Percentiles rank a stretch among this genome's conserved stretches.
Conservation (phyloP, 164 flowering plant species). For the Liquidambar formosana region DNA sequence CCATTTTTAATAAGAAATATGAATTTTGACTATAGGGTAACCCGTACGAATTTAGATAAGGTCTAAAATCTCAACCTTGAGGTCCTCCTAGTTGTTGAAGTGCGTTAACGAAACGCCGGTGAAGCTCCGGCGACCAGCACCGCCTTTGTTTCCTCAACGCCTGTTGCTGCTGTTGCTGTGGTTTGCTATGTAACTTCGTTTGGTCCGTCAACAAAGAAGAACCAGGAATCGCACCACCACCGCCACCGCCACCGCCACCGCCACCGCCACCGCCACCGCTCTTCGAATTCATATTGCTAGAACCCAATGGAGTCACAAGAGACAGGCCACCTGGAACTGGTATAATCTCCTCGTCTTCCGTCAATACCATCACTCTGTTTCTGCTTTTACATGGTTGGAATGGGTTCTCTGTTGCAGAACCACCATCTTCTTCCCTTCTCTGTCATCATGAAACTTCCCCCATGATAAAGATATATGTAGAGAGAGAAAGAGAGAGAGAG, state of each 20-base stretch:
- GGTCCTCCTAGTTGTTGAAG: constrained; percentile 85
- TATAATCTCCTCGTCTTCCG: constrained; percentile 8
- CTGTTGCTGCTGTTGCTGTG: constrained; percentile 13
- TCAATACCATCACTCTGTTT: not conserved
- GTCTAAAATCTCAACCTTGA: constrained; percentile 46
- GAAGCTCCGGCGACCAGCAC: constrained; percentile 90
- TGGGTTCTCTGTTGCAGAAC: constrained; percentile 18
- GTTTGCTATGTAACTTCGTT: not conserved
- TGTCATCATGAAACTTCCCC: not conserved
- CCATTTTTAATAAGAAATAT: too few relatives aligned
- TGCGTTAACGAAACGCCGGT: constrained; percentile 61
- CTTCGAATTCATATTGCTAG: not conserved
- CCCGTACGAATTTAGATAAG: not conserved
- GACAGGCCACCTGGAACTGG: constrained; percentile 19
- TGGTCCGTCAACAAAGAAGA: constrained; percentile 7
- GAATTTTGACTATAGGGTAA: too few relatives aligned
- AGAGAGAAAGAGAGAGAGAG: not conserved
- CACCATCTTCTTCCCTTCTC: constrained; percentile 23
- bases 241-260: not conserved
- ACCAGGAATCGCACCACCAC: not conserved
- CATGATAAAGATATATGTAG: not conserved
- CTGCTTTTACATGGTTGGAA: not conserved
- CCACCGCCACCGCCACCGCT: not conserved
- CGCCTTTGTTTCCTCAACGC: constrained; percentile 57
- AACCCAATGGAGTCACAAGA: constrained; percentile 19